phyloP scores from a whole-genome alignment of 495 filamentous ascomycete species.

The Acidiella bohemica region DNA sequence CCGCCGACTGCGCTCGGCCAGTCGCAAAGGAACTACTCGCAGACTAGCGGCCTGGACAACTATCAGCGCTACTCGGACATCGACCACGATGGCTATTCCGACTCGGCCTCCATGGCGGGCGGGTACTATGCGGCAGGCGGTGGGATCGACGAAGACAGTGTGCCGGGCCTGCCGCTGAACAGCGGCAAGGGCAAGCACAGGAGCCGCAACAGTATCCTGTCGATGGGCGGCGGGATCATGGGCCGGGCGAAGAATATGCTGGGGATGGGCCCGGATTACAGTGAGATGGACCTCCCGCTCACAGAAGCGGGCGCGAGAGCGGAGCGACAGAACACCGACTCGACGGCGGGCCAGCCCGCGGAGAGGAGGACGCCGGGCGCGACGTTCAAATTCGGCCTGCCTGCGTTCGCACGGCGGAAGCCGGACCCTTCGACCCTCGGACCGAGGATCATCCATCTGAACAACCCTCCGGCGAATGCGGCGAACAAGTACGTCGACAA shows the following conservation, averaged over 20 bases:
- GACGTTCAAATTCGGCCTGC: constrained; percentile 74
- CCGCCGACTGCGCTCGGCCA: constrained; percentile 25
- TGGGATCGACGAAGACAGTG: constrained; percentile 47
- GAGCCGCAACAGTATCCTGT: constrained; percentile 75
- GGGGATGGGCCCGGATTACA: constrained; percentile 84
- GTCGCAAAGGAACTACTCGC: constrained; percentile 52
- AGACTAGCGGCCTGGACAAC: constrained; percentile 70
- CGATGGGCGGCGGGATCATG: constrained; percentile 72
- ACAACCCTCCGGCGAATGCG: constrained; percentile 89
- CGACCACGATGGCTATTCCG: constrained; percentile 45
- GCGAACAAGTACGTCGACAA: constrained; percentile 86
- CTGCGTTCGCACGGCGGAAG: constrained; percentile 59
- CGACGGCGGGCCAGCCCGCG: constrained; percentile 29
- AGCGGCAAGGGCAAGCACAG: constrained; percentile 41
- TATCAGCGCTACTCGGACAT: constrained; percentile 84
- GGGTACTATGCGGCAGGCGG: constrained; percentile 44
- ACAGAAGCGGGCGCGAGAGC: constrained; percentile 57
- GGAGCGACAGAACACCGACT: constrained; percentile 29
- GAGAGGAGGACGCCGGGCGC: constrained; percentile 12
- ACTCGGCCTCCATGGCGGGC: constrained; percentile 17
- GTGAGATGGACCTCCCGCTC: constrained; percentile 94
- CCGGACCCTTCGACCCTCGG: constrained; percentile 80
- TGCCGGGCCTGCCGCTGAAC: constrained; percentile 31
- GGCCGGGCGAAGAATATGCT: constrained; percentile 80
- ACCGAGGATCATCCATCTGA: constrained; percentile 86